Evolutionary conservation across 2,329 filamentous ascomycete genomes (phyloP).

Genomic region (Corniculantispora saksenae): DNA sequence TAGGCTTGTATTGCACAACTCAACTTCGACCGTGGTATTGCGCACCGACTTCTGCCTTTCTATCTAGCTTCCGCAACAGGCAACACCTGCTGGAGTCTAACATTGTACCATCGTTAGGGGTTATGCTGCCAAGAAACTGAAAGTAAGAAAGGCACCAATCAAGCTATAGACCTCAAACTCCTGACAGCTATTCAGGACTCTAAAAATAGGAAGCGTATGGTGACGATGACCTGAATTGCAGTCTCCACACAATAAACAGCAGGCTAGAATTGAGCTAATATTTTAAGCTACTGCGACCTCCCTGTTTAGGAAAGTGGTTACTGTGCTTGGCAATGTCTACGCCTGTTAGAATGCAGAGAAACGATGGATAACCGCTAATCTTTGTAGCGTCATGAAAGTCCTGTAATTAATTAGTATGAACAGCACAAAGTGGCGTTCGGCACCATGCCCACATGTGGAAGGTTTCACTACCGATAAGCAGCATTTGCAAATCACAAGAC

Average conservation of each 20-base stretch:
- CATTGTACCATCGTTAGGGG: background rate
- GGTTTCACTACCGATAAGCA: background rate
- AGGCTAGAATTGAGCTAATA: background rate
- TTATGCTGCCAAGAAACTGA: background rate
- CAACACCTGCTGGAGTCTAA: background rate
- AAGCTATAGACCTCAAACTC: too few species aligned
- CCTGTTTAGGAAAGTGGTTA: background rate
- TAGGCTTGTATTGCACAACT: background rate
- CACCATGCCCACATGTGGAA: background rate
- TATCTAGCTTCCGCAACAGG: background rate
- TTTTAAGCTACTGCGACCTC: background rate
- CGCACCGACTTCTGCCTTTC: background rate
- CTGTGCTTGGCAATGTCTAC: background rate
- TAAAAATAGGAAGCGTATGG: background rate
- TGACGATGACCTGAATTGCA: background rate
- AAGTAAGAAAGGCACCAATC: background rate
- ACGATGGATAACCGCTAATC: background rate
- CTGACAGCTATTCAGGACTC: background rate
- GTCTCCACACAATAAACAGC: background rate
- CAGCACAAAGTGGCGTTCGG: background rate
- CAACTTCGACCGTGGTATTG: background rate
- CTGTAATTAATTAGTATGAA: background rate
- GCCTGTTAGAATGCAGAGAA: background rate
- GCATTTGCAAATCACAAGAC: background rate
- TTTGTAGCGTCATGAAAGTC: background rate